These are phyloP conservation scores for Grifola frondosa DNA, from an alignment of 1,284 basidiomycete genomes.

Conservation along the genomic window DNA sequence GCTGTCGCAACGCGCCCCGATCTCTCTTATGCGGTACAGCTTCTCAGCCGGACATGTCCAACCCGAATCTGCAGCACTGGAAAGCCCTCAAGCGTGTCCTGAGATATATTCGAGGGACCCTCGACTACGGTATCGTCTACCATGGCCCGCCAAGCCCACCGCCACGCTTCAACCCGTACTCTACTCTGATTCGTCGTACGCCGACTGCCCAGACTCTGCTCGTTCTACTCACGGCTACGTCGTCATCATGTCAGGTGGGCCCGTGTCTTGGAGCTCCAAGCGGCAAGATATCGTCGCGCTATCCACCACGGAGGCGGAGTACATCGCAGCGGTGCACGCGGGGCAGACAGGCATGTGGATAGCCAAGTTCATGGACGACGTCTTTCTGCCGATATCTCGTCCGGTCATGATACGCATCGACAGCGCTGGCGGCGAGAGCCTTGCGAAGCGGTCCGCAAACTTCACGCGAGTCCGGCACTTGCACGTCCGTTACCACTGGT, in stretches of 20 bases:
- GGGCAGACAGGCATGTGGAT: background rate
- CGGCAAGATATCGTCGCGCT: conserved; percentile 36
- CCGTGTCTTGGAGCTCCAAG: conserved; percentile 40
- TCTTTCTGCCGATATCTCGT: too few relatives aligned
- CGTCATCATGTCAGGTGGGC: conserved; percentile 18
- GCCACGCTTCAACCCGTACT: too few relatives aligned
- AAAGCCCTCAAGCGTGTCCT: conserved; percentile 12
- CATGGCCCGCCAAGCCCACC: too few relatives aligned
- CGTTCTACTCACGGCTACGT: conserved; percentile 9
- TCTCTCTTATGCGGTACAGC: conserved; percentile 6
- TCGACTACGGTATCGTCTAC: background rate
- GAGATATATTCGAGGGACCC: conserved; percentile 11
- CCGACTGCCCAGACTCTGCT: conserved; percentile 6
- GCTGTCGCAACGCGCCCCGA: conserved; percentile 26
- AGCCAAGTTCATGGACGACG: background rate
- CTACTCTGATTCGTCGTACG: conserved; percentile 2
- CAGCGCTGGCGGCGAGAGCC: background rate
- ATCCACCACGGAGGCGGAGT: conserved; percentile 24
- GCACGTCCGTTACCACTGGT: conserved; percentile 7
- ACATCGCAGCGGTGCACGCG: too few relatives aligned
- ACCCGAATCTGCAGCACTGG: conserved; percentile 7
- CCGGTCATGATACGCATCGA: background rate
- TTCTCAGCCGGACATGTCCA: conserved; percentile 6
- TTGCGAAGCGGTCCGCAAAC: conserved; percentile 2
- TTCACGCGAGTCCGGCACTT: conserved; percentile 1